phyloP scores from a whole-genome alignment of 1,139 yeast species.

The Candida frijolesensis region DNA sequence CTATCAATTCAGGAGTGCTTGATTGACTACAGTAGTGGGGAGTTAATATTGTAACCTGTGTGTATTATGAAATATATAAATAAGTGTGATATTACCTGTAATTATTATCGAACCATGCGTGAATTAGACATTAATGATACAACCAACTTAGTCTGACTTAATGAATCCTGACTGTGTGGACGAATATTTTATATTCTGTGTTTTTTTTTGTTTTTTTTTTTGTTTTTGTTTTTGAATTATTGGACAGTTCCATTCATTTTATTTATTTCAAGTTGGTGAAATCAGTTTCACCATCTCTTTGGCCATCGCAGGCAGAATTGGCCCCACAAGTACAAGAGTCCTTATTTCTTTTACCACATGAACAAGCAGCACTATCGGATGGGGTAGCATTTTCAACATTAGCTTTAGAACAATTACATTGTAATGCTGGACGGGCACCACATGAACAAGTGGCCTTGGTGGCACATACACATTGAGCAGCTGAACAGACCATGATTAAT shows the following conservation, averaged over 20 bases:
- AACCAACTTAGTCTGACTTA: no score
- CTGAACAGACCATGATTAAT: slow-evolving; percentile 42
- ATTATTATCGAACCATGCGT: no score
- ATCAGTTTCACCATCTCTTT: slow-evolving; percentile 51
- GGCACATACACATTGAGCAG: slow-evolving; percentile 50
- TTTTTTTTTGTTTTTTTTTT: no score
- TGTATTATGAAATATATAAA: no score
- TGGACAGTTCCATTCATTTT: neutral
- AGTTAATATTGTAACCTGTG: no score
- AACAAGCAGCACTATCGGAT: slow-evolving; percentile 37
- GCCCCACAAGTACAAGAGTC: slow-evolving; percentile 46
- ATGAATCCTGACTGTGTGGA: neutral
- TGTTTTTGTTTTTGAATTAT: neutral
- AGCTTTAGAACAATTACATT: slow-evolving; percentile 48
- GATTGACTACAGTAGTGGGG: no score
- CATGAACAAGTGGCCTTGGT: slow-evolving; percentile 53
- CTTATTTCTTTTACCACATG: slow-evolving; percentile 50
- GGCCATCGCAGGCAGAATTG: slow-evolving; percentile 39
- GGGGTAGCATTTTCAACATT: slow-evolving; percentile 44
- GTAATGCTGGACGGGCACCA: slow-evolving; percentile 49
- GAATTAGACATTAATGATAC: no score
- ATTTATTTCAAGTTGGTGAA: slow-evolving; percentile 40
- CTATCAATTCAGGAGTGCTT: no score
- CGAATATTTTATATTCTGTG: no score
- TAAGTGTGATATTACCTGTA: no score